These are phyloP conservation scores for Myochromella boudieri DNA, from an alignment of 768 basidiomycete genomes.

Conservation along the genomic window DNA sequence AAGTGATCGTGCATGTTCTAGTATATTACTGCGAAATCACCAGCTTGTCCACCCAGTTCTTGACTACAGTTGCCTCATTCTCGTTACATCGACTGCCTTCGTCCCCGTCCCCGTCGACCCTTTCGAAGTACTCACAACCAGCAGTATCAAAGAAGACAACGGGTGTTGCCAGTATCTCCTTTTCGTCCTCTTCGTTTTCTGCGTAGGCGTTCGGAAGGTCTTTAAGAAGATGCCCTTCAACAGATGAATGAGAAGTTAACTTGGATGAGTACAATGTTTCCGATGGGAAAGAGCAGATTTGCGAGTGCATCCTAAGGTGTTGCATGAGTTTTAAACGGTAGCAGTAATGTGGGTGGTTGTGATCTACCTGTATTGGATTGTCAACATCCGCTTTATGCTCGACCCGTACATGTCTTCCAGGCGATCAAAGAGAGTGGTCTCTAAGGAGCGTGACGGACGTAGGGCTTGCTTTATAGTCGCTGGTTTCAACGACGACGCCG, in stretches of 20 bases:
- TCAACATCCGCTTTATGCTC: slow-evolving; percentile 81
- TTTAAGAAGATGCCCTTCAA: slow-evolving; percentile 67
- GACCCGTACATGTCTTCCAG: slow-evolving; percentile 87
- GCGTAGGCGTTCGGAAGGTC: slow-evolving; percentile 60
- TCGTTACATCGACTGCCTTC: slow-evolving; percentile 93
- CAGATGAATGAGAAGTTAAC: slow-evolving; percentile 69
- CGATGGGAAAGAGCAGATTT: slow-evolving; percentile 87
- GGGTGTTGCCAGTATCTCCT: slow-evolving; percentile 72
- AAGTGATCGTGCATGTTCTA: neutral
- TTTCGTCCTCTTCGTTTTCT: slow-evolving; percentile 61
- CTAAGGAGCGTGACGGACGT: slow-evolving; percentile 68
- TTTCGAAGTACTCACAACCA: slow-evolving; percentile 91
- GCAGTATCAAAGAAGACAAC: slow-evolving; percentile 94
- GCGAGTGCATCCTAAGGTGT: slow-evolving; percentile 73
- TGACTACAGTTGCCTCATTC: slow-evolving; percentile 89
- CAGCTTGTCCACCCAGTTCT: slow-evolving; percentile 77
- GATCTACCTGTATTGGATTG: slow-evolving; percentile 82
- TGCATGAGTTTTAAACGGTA: neutral
- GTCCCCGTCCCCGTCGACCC: slow-evolving; percentile 73
- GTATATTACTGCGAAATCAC: slow-evolving; percentile 34
- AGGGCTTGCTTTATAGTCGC: slow-evolving; percentile 24
- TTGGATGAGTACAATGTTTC: slow-evolving; percentile 73
- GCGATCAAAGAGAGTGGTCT: slow-evolving; percentile 90
- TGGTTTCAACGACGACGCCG: neutral
- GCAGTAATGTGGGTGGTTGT: neutral